These are phyloP conservation scores for Boletales sp. DNA, from an alignment of 768 basidiomycete species.

Conservation along the genomic window DNA sequence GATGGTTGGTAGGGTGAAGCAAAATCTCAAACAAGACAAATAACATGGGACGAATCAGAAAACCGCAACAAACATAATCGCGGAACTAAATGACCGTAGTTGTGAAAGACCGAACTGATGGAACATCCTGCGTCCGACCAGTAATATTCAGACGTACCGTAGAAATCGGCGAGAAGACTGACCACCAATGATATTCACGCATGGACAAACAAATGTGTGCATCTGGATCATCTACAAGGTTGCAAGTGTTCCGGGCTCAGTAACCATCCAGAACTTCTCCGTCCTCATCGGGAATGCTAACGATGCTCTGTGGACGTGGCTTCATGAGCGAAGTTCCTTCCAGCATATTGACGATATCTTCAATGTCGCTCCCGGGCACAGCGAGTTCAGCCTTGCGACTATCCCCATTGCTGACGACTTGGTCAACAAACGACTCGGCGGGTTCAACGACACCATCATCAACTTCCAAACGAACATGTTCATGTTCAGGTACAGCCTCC, in stretches of 20 bases:
- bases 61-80: slow-evolving; percentile 21
- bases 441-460: slow-evolving; percentile 6
- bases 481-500: slow-evolving; percentile 3
- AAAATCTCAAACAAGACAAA: slow-evolving; percentile 14
- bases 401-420: slow-evolving; percentile 11
- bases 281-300: slow-evolving; percentile 52
- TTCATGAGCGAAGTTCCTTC: slow-evolving; percentile 40
- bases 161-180: not conserved
- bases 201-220: slow-evolving; percentile 21
- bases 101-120: slow-evolving; percentile 23
- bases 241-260: slow-evolving; percentile 22
- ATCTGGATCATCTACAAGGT: slow-evolving; percentile 22
- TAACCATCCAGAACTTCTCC: slow-evolving; percentile 55
- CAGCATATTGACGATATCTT: slow-evolving; percentile 64
- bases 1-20: slow-evolving; percentile 2
- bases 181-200: slow-evolving; percentile 21
- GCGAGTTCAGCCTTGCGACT: not conserved
- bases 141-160: not conserved
- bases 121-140: slow-evolving; percentile 1
- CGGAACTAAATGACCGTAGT: slow-evolving; percentile 33
- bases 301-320: slow-evolving; percentile 40
- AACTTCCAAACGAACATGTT: slow-evolving; percentile 11
- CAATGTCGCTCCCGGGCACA: slow-evolving; percentile 43
- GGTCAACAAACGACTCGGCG: slow-evolving; percentile 8
- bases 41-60: slow-evolving; percentile 13